phyloP scores from a whole-genome alignment of 352 stramenopile genomes.

The Phytophthora agathidicida region DNA sequence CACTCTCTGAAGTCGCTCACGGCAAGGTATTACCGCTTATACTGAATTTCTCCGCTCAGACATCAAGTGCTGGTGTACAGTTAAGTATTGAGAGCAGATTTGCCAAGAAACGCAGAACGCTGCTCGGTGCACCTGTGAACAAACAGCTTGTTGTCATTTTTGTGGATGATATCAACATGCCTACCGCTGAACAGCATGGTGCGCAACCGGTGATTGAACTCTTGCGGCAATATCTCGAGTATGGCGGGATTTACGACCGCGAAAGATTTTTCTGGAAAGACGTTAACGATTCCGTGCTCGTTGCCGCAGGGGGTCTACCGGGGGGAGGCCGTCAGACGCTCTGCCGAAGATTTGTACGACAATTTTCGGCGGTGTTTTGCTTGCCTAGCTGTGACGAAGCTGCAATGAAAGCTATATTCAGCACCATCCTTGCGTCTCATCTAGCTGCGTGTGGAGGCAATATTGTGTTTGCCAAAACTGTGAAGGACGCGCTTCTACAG shows the following conservation, averaged over 20 bases:
- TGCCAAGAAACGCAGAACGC: conserved; percentile 92
- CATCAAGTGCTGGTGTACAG: conserved; percentile 78
- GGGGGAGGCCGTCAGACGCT: conserved; percentile 61
- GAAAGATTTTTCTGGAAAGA: conserved; percentile 89
- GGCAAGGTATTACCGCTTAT: conserved; percentile 49
- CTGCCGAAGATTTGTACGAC: conserved; percentile 67
- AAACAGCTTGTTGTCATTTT: conserved; percentile 81
- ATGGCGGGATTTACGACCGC: conserved; percentile 78
- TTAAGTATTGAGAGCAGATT: conserved; percentile 91
- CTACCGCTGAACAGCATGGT: conserved; percentile 70
- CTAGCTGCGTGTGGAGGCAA: conserved; percentile 28
- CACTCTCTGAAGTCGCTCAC: conserved; percentile 21
- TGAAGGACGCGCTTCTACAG: conserved; percentile 57
- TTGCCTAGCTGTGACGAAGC: conserved; percentile 73
- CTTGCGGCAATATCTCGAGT: conserved; percentile 74
- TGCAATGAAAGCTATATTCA: conserved; percentile 91
- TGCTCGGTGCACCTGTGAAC: conserved; percentile 85
- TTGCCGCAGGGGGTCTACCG: conserved; percentile 65
- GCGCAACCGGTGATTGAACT: conserved; percentile 83
- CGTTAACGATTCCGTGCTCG: conserved; percentile 65
- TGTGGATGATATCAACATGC: conserved; percentile 94
- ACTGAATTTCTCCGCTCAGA: conserved; percentile 91
- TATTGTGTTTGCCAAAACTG: conserved; percentile 39
- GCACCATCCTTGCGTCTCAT: conserved; percentile 76
- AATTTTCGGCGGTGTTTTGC: conserved; percentile 73